Evolutionary conservation across 2,329 filamentous ascomycete species (phyloP).

Genomic region (Lachnellula suecica): DNA sequence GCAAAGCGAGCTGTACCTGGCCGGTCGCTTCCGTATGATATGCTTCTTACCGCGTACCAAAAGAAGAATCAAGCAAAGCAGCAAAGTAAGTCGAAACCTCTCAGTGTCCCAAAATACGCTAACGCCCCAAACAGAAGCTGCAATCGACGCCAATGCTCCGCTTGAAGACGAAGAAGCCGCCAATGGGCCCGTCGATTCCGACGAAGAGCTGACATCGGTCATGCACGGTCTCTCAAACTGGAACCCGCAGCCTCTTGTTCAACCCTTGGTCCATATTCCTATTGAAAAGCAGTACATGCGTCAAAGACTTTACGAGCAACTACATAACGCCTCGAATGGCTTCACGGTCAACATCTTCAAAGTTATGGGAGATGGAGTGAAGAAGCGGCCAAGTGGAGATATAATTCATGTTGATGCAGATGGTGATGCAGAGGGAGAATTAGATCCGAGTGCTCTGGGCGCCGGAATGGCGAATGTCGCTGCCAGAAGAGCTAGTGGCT

Average conservation of each 20-base stretch:
- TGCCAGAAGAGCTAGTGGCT: constrained; percentile 17
- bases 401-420: constrained; percentile 42
- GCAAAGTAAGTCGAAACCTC: constrained; percentile 71
- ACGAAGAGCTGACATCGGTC: constrained; percentile 88
- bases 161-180: constrained; percentile 81
- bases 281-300: constrained; percentile 64
- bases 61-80: constrained; percentile 99
- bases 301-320: constrained; percentile 62
- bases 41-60: constrained; percentile 83
- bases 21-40: constrained; percentile 85
- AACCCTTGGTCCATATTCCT: constrained; percentile 60
- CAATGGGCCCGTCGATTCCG: constrained; percentile 81
- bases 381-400: constrained; percentile 52
- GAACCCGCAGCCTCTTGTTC: constrained; percentile 74
- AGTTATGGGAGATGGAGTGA: constrained; percentile 53
- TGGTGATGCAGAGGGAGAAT: constrained; percentile 59
- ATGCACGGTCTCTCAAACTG: constrained; percentile 79
- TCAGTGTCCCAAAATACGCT: constrained; percentile 14
- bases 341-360: constrained; percentile 65
- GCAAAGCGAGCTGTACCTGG: constrained; percentile 87
- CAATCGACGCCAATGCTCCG: constrained; percentile 90
- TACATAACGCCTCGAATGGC: constrained; percentile 65
- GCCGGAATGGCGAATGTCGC: constrained; percentile 17
- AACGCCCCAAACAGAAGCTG: constrained; percentile 65
- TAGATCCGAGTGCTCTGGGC: constrained; percentile 39